Evolutionary conservation across 2,329 filamentous ascomycete species (phyloP).

Genomic region (Hortaea sp.): DNA sequence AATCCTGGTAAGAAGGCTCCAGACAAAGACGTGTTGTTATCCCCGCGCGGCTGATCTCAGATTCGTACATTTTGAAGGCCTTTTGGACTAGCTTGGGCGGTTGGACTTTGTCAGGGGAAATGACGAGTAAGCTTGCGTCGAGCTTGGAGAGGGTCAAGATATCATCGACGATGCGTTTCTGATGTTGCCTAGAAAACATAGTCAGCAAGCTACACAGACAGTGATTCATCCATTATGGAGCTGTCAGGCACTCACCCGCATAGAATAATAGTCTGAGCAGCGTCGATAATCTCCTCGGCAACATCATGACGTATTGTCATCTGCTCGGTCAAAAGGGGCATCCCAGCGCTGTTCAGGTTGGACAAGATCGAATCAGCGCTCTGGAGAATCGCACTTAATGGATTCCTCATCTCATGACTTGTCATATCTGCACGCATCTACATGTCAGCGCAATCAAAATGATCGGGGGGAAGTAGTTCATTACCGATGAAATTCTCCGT

Average conservation of each 20-base stretch:
- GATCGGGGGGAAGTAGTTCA: too few species aligned
- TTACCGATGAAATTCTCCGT: constrained; percentile 27
- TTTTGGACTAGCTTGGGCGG: constrained; percentile 26
- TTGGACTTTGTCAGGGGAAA: constrained; percentile 32
- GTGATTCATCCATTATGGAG: too few species aligned
- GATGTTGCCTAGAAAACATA: constrained; percentile 25
- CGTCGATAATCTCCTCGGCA: constrained; percentile 18
- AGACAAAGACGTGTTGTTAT: constrained; percentile 20
- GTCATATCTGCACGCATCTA: constrained; percentile 14
- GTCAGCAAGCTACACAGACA: too few species aligned
- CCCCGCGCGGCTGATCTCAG: constrained; percentile 17
- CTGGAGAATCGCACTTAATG: constrained; percentile 34
- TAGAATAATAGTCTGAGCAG: constrained; percentile 32
- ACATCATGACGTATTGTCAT: constrained; percentile 9
- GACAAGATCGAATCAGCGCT: constrained; percentile 34
- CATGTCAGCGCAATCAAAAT: too few species aligned
- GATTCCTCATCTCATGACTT: constrained; percentile 26
- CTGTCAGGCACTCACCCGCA: constrained; percentile 22
- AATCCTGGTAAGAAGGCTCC: constrained; percentile 27
- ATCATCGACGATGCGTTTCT: constrained; percentile 40
- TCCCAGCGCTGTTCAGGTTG: constrained; percentile 15
- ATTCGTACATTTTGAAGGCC: constrained; percentile 24
- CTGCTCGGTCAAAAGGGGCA: constrained; percentile 16
- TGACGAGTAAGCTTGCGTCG: constrained; percentile 33
- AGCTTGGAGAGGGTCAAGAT: constrained; percentile 37